phyloP scores from a whole-genome alignment of 768 basidiomycete genomes.

The Thelephora ganbajun region DNA sequence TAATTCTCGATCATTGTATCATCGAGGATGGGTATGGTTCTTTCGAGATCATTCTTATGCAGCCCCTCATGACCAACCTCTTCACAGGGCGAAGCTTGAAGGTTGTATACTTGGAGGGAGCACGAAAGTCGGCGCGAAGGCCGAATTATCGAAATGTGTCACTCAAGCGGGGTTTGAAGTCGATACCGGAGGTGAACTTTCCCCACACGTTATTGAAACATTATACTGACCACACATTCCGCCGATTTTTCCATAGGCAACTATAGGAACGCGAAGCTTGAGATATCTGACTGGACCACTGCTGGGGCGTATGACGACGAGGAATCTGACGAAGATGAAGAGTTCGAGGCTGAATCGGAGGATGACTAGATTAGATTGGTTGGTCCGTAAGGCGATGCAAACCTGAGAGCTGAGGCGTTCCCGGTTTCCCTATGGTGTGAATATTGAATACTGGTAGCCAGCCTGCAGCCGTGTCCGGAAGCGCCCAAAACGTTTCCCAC shows the following conservation, averaged over 20 bases:
- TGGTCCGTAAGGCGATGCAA: too few species aligned
- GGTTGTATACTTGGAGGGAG: constrained; percentile 63
- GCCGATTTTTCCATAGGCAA: constrained; percentile 25
- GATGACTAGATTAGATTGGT: too few species aligned
- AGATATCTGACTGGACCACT: constrained; percentile 40
- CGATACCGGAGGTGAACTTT: constrained; percentile 41
- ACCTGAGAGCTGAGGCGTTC: too few species aligned
- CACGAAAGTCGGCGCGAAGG: constrained; percentile 58
- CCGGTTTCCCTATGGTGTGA: too few species aligned
- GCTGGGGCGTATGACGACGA: constrained; percentile 14
- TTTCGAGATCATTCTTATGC: background rate
- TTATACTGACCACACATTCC: background rate
- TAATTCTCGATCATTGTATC: constrained; percentile 81
- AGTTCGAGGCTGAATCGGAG: too few species aligned
- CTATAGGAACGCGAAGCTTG: constrained; percentile 41
- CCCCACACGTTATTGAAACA: background rate
- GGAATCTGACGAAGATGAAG: too few species aligned
- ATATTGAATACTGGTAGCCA: too few species aligned
- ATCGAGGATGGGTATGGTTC: constrained; percentile 67
- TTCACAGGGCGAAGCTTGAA: constrained; percentile 55
- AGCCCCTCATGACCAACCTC: constrained; percentile 1
- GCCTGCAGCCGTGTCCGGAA: too few species aligned
- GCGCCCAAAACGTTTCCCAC: too few species aligned
- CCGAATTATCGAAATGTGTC: constrained; percentile 51
- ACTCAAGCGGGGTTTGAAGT: constrained; percentile 74